Evolutionary conservation across 192 early-diverging fungal genomes (phyloP).

Genomic region (Rhizoclosmatium sp.): DNA sequence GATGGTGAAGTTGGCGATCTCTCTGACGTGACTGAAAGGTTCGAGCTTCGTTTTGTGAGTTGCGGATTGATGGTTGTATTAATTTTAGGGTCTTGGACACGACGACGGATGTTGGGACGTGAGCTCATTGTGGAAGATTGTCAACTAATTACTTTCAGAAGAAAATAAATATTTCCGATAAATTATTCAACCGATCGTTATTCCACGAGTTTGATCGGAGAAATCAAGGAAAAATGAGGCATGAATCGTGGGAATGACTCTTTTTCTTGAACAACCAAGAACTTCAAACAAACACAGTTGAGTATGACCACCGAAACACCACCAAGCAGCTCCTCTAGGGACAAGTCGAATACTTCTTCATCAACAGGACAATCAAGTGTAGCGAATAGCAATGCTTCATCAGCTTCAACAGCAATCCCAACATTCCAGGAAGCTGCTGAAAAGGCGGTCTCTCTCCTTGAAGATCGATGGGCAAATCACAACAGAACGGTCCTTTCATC

Average conservation of each 20-base stretch:
- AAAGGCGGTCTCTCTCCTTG: background rate
- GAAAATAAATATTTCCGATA: too few species aligned
- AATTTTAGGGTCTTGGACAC: slow-evolving; percentile 8
- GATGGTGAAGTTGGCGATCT: background rate
- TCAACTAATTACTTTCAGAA: too few species aligned
- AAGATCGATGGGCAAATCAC: background rate
- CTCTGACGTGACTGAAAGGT: background rate
- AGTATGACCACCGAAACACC: background rate
- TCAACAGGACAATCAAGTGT: background rate
- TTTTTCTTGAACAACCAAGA: background rate
- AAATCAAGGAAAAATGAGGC: background rate
- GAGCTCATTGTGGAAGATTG: background rate
- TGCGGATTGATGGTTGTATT: background rate
- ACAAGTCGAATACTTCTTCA: too few species aligned
- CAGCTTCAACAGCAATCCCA: background rate
- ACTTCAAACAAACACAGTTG: background rate
- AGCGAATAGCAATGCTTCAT: background rate
- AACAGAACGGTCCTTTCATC: background rate
- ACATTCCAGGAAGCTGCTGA: background rate
- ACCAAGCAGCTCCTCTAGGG: background rate
- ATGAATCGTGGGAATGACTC: slow-evolving; percentile 2
- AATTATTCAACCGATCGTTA: too few species aligned
- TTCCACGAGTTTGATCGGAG: too few species aligned
- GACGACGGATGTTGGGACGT: background rate
- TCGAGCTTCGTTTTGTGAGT: background rate